Evolutionary conservation across 768 basidiomycete genomes (phyloP).

Genomic region (Phlegmacium glaucopus): DNA sequence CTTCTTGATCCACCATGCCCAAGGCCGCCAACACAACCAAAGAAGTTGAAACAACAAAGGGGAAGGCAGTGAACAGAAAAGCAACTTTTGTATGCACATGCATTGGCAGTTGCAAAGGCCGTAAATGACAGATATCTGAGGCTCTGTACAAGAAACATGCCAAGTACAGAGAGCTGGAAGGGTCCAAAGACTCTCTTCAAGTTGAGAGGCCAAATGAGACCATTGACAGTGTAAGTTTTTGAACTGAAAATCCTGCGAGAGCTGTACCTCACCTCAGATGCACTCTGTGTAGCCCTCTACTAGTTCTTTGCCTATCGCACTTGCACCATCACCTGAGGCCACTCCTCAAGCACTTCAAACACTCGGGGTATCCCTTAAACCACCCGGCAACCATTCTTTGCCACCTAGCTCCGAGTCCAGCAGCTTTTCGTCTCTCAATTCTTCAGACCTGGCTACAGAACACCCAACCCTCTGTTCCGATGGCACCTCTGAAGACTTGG

Average conservation of each 20-base stretch:
- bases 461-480: conserved; percentile 1
- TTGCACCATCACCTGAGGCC: conserved; percentile 1
- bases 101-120: conserved; percentile 9
- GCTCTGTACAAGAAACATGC: conserved; percentile 2
- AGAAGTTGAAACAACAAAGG: not conserved
- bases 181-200: not conserved
- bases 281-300: not conserved
- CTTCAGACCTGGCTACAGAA: conserved; percentile 1
- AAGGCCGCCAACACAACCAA: conserved; percentile 5
- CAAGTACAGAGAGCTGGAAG: conserved; percentile 2
- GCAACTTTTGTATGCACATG: conserved; percentile 6
- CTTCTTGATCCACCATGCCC: conserved; percentile 4
- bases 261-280: conserved; percentile 1
- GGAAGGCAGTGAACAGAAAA: not conserved
- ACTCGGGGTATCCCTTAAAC: conserved; percentile 4
- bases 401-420: conserved; percentile 6
- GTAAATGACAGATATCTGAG: conserved; percentile 5
- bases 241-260: not conserved
- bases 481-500: not conserved
- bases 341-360: conserved; percentile 2
- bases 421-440: not conserved
- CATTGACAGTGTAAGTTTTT: not conserved
- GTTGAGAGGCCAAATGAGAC: conserved; percentile 3
- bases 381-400: conserved; percentile 3
- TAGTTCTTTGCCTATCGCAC: conserved; percentile 5